Evolutionary conservation across 345 rosid species (phyloP).

Genomic region (Garcia nutans): DNA sequence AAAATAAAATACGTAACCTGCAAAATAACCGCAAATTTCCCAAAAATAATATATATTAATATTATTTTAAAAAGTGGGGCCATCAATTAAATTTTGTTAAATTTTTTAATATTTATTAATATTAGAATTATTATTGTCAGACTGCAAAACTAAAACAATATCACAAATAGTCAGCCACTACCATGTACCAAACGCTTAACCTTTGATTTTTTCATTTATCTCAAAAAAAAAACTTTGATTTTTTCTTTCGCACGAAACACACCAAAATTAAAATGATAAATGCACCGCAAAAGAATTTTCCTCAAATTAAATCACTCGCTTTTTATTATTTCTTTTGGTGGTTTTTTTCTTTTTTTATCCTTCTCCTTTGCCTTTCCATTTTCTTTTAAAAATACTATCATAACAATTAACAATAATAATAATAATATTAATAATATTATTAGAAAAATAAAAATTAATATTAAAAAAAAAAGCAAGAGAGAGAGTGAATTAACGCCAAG

Average conservation of each 20-base stretch:
- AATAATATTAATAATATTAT: slow-evolving; percentile 12
- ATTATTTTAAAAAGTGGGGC: too few species aligned
- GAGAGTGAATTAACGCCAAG: slow-evolving; percentile 77
- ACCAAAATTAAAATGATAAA: background rate
- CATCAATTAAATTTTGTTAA: too few species aligned
- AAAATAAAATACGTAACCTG: too few species aligned
- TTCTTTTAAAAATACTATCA: slow-evolving; percentile 28
- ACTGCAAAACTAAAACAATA: background rate
- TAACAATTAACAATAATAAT: slow-evolving; percentile 33
- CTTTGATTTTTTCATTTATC: too few species aligned
- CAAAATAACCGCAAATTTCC: background rate
- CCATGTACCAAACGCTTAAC: background rate
- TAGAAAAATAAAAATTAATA: too few species aligned
- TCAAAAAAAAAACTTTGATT: too few species aligned
- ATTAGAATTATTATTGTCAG: too few species aligned
- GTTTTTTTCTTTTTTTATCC: slow-evolving; percentile 8
- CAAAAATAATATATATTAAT: too few species aligned
- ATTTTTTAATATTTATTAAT: too few species aligned
- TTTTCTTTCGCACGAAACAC: slow-evolving; percentile 7
- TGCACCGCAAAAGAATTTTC: slow-evolving; percentile 18
- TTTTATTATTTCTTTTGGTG: slow-evolving; percentile 30
- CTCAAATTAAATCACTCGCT: slow-evolving; percentile 39
- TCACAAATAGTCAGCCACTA: slow-evolving; percentile 1
- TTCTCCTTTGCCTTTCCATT: slow-evolving; percentile 30
- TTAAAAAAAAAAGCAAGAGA: background rate